Conservation (phyloP, 306 rosid genomes). For the Ziziphus jujuba region DNA sequence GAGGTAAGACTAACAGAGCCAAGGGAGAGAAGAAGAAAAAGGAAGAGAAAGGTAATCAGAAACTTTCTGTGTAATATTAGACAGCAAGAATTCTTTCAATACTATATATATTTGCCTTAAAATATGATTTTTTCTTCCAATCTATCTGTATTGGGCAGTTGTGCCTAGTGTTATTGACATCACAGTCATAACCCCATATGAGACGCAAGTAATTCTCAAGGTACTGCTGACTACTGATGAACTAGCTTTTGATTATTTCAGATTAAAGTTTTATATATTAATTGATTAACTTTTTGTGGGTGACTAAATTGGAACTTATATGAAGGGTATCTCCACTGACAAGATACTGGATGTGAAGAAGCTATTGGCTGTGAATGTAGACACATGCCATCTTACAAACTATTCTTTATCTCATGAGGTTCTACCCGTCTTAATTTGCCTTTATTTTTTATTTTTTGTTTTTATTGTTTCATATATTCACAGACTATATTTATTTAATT, state of each 20-base stretch:
- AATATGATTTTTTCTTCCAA: not conserved
- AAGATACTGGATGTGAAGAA: constrained; percentile 86
- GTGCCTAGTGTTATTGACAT: constrained; percentile 84
- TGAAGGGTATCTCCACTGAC: constrained; percentile 91
- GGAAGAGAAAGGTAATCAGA: constrained; percentile 76
- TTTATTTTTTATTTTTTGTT: not conserved
- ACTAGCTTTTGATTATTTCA: too few species aligned
- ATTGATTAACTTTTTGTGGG: not conserved
- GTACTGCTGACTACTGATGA: constrained; percentile 23
- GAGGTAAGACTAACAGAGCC: constrained; percentile 69
- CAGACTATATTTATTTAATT: not conserved
- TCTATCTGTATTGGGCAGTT: constrained; percentile 30
- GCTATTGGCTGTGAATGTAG: constrained; percentile 79
- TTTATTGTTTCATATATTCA: not conserved
- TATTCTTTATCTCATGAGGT: constrained; percentile 90
- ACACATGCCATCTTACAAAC: constrained; percentile 86
- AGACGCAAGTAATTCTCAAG: constrained; percentile 69
- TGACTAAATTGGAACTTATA: constrained; percentile 8
- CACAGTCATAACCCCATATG: constrained; percentile 65
- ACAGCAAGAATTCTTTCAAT: not conserved
- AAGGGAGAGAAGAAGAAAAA: constrained; percentile 90
- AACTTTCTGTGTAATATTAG: not conserved
- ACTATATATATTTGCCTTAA: not conserved
- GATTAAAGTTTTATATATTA: too few species aligned
- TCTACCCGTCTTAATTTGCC: not conserved